Conservation (phyloP, 164 flowering plant genomes). For the Akebia trifoliata region DNA sequence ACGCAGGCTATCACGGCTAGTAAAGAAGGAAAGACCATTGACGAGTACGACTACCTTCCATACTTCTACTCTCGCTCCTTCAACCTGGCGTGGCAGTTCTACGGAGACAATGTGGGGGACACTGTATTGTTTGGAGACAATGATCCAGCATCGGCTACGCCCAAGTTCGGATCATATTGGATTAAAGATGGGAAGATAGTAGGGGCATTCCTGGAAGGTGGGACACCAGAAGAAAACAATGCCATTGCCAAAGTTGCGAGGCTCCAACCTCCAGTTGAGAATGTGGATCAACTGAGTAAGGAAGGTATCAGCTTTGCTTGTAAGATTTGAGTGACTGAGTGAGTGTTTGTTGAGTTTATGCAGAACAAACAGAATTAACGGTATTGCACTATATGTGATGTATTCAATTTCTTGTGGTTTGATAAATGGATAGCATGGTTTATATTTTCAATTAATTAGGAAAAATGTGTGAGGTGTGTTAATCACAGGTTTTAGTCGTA, state of each 20-base stretch:
- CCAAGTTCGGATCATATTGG: conserved; percentile 96
- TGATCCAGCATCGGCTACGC: conserved; percentile 50
- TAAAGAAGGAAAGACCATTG: conserved; percentile 65
- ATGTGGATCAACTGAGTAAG: conserved; percentile 43
- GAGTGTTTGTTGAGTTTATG: too few relatives aligned
- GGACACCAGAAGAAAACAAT: conserved; percentile 89
- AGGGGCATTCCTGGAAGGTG: conserved; percentile 94
- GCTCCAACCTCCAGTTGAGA: conserved; percentile 63
- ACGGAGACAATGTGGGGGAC: conserved; percentile 96
- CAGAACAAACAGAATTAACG: too few relatives aligned
- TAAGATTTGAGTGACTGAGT: conserved; percentile 61
- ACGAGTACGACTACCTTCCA: conserved; percentile 91
- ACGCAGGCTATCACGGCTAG: conserved; percentile 79
- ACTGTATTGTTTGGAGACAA: conserved; percentile 78
- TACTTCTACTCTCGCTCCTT: conserved; percentile 95
- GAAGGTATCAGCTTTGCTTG: conserved; percentile 82
- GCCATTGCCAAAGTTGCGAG: conserved; percentile 90
- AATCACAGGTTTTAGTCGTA: too few relatives aligned
- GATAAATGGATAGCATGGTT: too few relatives aligned
- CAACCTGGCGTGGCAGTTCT: conserved; percentile 94
- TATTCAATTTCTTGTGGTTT: too few relatives aligned
- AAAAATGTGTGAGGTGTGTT: too few relatives aligned
- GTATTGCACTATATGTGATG: too few relatives aligned
- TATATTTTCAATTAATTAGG: too few relatives aligned
- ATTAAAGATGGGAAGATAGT: conserved; percentile 80